A percentile compares a stretch with the other conserved stretches of the same genome.
phyloP scores from a whole-genome alignment of 2,329 filamentous ascomycete species.

The Tolypocladium sp. region DNA sequence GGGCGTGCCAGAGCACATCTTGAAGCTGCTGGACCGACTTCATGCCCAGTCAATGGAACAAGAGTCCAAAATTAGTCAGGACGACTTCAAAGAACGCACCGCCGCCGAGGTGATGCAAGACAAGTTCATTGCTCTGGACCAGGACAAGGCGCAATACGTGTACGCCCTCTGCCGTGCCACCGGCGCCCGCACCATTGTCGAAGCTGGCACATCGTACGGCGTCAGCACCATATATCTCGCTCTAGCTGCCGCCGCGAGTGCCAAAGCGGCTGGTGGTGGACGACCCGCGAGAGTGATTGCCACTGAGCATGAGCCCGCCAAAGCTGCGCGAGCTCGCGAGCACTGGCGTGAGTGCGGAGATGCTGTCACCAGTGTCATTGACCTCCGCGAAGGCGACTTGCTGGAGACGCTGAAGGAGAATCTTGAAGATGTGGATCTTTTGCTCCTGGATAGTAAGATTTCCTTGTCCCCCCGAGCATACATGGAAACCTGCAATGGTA shows the following conservation, averaged over 20 bases:
- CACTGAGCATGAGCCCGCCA: slow-evolving; percentile 49
- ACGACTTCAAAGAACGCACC: not conserved
- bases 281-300: slow-evolving; percentile 37
- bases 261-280: slow-evolving; percentile 20
- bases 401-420: slow-evolving; percentile 39
- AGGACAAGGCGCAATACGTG: slow-evolving; percentile 47
- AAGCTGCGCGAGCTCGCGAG: slow-evolving; percentile 40
- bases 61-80: slow-evolving; percentile 2
- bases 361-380: slow-evolving; percentile 41
- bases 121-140: slow-evolving; percentile 51
- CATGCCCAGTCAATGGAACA: slow-evolving; percentile 7
- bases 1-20: slow-evolving; percentile 3
- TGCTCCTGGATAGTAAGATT: slow-evolving; percentile 54
- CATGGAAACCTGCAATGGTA: not conserved
- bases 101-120: slow-evolving; percentile 34
- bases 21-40: slow-evolving; percentile 5
- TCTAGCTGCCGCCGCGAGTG: slow-evolving; percentile 43
- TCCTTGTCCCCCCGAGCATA: rapidly evolving
- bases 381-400: slow-evolving; percentile 49
- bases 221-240: slow-evolving; percentile 56
- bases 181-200: slow-evolving; percentile 44
- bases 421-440: slow-evolving; percentile 37
- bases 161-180: slow-evolving; percentile 43
- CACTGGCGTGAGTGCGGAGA: slow-evolving; percentile 45
- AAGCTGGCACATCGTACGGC: slow-evolving; percentile 54